Evolutionary conservation across 2,329 filamentous ascomycete species (phyloP).

Genomic region (Rhynchosporium graminicola): DNA sequence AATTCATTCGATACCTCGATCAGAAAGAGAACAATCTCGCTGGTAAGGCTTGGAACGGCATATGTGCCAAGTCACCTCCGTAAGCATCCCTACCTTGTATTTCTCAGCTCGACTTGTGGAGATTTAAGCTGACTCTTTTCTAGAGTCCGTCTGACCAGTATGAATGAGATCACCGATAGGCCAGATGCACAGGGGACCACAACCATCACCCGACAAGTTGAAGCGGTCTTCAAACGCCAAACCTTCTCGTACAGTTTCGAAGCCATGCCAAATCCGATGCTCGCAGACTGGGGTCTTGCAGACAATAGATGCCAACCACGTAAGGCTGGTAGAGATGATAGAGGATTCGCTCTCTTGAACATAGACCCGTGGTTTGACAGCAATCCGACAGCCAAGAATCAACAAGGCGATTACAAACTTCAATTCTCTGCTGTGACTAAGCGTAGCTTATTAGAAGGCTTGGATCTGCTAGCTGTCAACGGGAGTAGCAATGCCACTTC

Average conservation of each 20-base stretch:
- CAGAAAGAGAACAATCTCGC: conserved; percentile 2
- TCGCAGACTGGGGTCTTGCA: conserved; percentile 11
- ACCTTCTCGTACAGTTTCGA: not conserved
- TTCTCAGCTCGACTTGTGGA: too few relatives aligned
- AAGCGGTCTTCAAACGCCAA: not conserved
- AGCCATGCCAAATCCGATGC: conserved; percentile 11
- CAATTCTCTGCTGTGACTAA: too few relatives aligned
- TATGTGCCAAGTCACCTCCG: not conserved
- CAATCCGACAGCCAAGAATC: too few relatives aligned
- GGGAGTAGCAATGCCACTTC: too few relatives aligned
- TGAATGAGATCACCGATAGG: too few relatives aligned
- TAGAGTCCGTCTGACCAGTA: too few relatives aligned
- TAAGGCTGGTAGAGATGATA: conserved; percentile 11
- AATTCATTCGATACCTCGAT: conserved; percentile 12
- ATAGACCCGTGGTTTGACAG: conserved; percentile 3
- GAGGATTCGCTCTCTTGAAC: conserved; percentile 12
- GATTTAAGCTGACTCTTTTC: too few relatives aligned
- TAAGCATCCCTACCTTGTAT: too few relatives aligned
- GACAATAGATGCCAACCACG: conserved; percentile 14
- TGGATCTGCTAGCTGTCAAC: too few relatives aligned
- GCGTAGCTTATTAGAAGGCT: too few relatives aligned
- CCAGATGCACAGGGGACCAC: not conserved
- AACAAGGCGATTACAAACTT: too few relatives aligned
- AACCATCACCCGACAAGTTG: not conserved
- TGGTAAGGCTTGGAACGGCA: conserved; percentile 9